Base-by-base conservation (phyloP, 2,329 filamentous ascomycete genomes). In the Nemania diffusa region DNA sequence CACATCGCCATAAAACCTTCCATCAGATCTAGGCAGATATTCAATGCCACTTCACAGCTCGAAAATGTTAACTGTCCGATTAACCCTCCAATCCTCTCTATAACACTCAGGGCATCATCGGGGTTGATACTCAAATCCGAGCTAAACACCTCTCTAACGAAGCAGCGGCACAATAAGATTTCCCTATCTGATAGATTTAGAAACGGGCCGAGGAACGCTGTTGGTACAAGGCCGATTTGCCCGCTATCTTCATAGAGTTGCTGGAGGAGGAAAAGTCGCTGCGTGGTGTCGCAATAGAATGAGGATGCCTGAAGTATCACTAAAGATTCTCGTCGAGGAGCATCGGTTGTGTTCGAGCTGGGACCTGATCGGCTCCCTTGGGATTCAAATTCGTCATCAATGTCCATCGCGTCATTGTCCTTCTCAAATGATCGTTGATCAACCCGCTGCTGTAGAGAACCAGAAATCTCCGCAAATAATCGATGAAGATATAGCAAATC, bases 1-100 rank as follows among this genome's bases (percentile, higher is more conserved):
- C 92, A 96, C 44, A 88, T 81, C 13, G 81, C 78, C 44, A 88
- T 85, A 58, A 93, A 84, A 40, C 86, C 87, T 58, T 86, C 81
- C 76, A 97, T 85, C 62, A 92, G 81, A 53, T 91, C 87, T 26
- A 97, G 83, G 69, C 89, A 91, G 20, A 90, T 82, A 51, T 85
- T 86, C 56, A 93, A 81, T 3, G 91, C 88, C 22, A 90, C 87
- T 79, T 97, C 94, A 68, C 91, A 95, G 70, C 89, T 88, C 64
- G 90, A 88, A 73, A 91, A 91, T 29, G 88, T 85, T 65, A 88
- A 86, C 2, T 84, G 81, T 15, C 82, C 80, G 24, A 90, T 83
- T 6, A 89, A 79, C 0, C 74, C 75, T 1, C 86, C 87, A 5
- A 88, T 74, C 32, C 82, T 81, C 67, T 86, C 79, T 24, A 90